Conservation (phyloP, 306 rosid genomes). For the Quercus dentata region DNA sequence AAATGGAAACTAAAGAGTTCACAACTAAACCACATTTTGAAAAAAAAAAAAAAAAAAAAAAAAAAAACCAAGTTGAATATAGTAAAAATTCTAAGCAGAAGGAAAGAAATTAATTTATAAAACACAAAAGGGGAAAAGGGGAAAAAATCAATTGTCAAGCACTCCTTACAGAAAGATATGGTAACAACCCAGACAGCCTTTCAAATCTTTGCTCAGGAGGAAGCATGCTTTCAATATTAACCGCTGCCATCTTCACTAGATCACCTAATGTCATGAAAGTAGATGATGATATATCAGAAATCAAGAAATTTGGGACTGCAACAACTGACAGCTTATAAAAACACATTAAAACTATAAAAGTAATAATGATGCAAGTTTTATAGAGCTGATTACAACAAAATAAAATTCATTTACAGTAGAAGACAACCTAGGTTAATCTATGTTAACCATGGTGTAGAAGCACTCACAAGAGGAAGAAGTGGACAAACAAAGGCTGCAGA, state of each 20-base stretch:
- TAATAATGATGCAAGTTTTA: not conserved
- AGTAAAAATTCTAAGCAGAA: not conserved
- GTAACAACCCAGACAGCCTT: constrained; percentile 58
- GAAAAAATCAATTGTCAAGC: constrained; percentile 5
- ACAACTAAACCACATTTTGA: not conserved
- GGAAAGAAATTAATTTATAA: not conserved
- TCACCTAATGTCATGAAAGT: constrained; percentile 60
- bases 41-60: no score
- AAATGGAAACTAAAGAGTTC: not conserved
- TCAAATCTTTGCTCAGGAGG: constrained; percentile 56
- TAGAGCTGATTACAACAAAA: not conserved
- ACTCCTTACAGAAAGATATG: constrained; percentile 75
- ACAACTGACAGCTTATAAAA: not conserved
- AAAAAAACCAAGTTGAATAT: not conserved
- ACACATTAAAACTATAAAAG: not conserved
- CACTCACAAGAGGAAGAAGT: not conserved
- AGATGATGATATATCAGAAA: not conserved
- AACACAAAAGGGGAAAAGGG: not conserved
- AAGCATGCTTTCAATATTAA: constrained; percentile 48
- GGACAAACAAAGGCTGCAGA: not conserved
- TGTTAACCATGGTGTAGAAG: not conserved
- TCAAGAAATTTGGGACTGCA: not conserved
- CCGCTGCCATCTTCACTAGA: constrained; percentile 81
- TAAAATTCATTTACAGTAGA: not conserved
- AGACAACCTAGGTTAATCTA: not conserved